Base-by-base conservation (phyloP, 495 filamentous ascomycete genomes). In the Apiosordaria backusii region DNA sequence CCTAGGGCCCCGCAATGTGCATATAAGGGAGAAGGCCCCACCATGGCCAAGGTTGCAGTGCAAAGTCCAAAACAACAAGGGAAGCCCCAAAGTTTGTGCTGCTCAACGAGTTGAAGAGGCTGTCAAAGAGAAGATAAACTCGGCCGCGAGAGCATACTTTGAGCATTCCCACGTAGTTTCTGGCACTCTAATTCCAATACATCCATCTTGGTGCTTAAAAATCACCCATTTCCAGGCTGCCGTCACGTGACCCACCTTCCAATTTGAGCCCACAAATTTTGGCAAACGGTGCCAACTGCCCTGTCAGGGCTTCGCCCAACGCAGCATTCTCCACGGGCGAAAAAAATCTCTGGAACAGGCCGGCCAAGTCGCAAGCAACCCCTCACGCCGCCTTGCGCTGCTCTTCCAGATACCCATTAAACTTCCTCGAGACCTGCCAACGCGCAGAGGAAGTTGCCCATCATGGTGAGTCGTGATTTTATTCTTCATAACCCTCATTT, bases 371-470 rank as follows among this genome's bases (percentile, higher is more conserved):
- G 71, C 63, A 70, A 71, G 69, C 72, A 76, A 69, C 68, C 65
- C 67, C 63, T 68, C 68, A 55, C 52, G 52, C 68, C 70, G 70
- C 63, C 65, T 71, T 71, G 72, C 67, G 72, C 69, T 70, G 69
- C 67, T 66, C 65, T 59, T 68, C 66, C 60, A n/a, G 35, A 58
- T 59, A 50, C 24, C 52, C 57, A 61, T 62, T 62, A 60, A 69
- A 70, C 70, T 73, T 76, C 74, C 75, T 70, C 68, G 45, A 67
- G 61, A 72, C 67, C 69, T 70, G 70, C 70, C 63, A 57, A 61
- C 65, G 68, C 68, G 70, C 71, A 71, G 75, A 74, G 75, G 76
- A 77, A 73, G 60, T 77, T 69, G 76, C 77, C 77, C 77, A 79
- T 70, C 68, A 79, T 79, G 77, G 77, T 79, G 68, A 61, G 77